Percentiles rank a stretch among this genome's conserved stretches.
Conservation (phyloP, 768 basidiomycete species). For the Termitomyces sp. region DNA sequence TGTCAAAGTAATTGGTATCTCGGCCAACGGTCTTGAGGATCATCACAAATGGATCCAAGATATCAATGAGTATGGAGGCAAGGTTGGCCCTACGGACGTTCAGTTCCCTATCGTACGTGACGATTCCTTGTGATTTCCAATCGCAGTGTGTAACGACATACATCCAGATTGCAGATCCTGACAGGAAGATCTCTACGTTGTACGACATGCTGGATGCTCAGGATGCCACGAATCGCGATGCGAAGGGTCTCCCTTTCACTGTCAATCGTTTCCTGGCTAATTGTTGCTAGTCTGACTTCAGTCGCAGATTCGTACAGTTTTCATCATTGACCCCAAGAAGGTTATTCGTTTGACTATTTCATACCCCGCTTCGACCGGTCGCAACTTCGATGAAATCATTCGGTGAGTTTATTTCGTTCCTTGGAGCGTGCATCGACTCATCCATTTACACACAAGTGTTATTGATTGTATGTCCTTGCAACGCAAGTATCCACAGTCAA, state of each 20-base stretch:
- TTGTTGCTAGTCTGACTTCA: not conserved
- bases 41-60: slow-evolving; percentile 89
- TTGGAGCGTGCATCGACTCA: slow-evolving; percentile 4
- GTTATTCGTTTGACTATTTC: slow-evolving; percentile 83
- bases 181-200: slow-evolving; percentile 76
- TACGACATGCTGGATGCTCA: slow-evolving; percentile 98
- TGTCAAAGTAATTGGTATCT: slow-evolving; percentile 92
- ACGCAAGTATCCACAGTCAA: slow-evolving; percentile 29
- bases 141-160: not conserved
- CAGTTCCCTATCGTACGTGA: slow-evolving; percentile 83
- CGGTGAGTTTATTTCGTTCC: slow-evolving; percentile 25
- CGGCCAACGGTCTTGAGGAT: slow-evolving; percentile 81
- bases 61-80: slow-evolving; percentile 76
- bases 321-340: slow-evolving; percentile 96
- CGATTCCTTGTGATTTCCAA: not conserved
- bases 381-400: slow-evolving; percentile 74
- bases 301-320: slow-evolving; percentile 87
- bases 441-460: slow-evolving; percentile 36
- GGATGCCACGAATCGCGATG: slow-evolving; percentile 85
- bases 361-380: slow-evolving; percentile 94
- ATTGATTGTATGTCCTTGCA: slow-evolving; percentile 54
- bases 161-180: slow-evolving; percentile 82
- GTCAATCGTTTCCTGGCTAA: slow-evolving; percentile 27
- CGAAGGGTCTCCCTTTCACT: slow-evolving; percentile 91
- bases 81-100: slow-evolving; percentile 64